Base-by-base conservation (phyloP, 1,284 basidiomycete species). In the Cryptococcus sp. region DNA sequence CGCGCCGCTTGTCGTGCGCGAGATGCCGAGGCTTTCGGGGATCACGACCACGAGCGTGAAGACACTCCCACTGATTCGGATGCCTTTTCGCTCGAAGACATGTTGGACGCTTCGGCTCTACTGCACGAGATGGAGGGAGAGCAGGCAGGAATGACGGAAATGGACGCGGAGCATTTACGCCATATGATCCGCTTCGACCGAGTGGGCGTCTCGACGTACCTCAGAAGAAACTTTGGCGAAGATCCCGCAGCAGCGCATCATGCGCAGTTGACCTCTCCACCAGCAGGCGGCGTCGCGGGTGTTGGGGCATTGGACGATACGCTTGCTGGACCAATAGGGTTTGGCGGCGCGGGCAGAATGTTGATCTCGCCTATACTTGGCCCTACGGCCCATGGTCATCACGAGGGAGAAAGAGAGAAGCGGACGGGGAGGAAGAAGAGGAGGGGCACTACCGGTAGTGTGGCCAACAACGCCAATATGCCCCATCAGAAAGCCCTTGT, bases 131-230 rank as follows among this genome's bases (percentile, higher is more conserved):
- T 65, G 47, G 56, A 61, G 25, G 54, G 53, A 50, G 54, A 56
- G 47, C 53, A 58, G 16, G 44, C 58, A 41, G 42, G 46, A 55
- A 55, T 50, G 61, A 50, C 25, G 55, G 53, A 35, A 60, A 57
- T 40, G 17, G 59, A 53, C 22, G 62, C 60, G 4, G 64, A 64
- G 38, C 65, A 65, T 51, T 57, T 69, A 20, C 59, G 66, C 19
- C 73, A 73, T 60, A 60, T 73, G 53, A 70, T 75, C 54, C 57
- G 76, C 20, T 77, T 77, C 56, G 76, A 77, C 58, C 58, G 74
- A 47, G 72, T 76, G 1, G 73, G 69, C 1, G 73, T 76, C 19
- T 72, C 72, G 38, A 70, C 67, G 38, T 76, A 75, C 54, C 64
- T 75, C n/a, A 57, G 67, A 17, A 56, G 73, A 39, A 75, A 75